phyloP scores from a whole-genome alignment of 768 basidiomycete genomes.

The Leccinellum albellum region DNA sequence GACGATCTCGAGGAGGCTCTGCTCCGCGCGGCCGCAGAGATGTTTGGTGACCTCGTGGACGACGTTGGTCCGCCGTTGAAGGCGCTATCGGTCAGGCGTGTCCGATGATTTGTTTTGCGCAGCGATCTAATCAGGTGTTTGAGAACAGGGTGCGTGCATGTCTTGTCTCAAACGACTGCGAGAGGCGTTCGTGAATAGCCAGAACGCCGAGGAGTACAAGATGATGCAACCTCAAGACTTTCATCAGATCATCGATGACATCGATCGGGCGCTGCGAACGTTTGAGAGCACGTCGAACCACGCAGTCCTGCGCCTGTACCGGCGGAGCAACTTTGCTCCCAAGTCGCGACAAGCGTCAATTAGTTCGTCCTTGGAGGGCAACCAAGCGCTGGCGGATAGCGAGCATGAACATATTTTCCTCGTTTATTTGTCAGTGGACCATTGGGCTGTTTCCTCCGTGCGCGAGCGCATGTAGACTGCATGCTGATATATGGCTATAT shows the following conservation, averaged over 20 bases:
- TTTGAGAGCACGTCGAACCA: constrained; percentile 85
- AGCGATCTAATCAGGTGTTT: constrained; percentile 2
- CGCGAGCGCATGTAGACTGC: not conserved
- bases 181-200: constrained; percentile 54
- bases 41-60: constrained; percentile 77
- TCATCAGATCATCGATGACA: constrained; percentile 55
- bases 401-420: constrained; percentile 85
- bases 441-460: not conserved
- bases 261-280: constrained; percentile 63
- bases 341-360: constrained; percentile 8
- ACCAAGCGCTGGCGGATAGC: constrained; percentile 37
- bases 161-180: constrained; percentile 59
- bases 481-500: constrained; percentile 10
- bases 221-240: constrained; percentile 58
- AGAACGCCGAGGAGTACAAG: constrained; percentile 28
- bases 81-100: constrained; percentile 58
- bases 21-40: constrained; percentile 54
- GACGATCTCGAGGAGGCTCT: constrained; percentile 40
- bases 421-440: constrained; percentile 79
- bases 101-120: not conserved
- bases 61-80: constrained; percentile 76
- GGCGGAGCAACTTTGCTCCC: constrained; percentile 41
- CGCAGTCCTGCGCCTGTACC: constrained; percentile 74
- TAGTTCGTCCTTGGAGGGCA: constrained; percentile 27
- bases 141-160: constrained; percentile 54